These are phyloP conservation scores for Urostyla sp. DNA, from an alignment of 73 alveolate species.

Conservation along the genomic window DNA sequence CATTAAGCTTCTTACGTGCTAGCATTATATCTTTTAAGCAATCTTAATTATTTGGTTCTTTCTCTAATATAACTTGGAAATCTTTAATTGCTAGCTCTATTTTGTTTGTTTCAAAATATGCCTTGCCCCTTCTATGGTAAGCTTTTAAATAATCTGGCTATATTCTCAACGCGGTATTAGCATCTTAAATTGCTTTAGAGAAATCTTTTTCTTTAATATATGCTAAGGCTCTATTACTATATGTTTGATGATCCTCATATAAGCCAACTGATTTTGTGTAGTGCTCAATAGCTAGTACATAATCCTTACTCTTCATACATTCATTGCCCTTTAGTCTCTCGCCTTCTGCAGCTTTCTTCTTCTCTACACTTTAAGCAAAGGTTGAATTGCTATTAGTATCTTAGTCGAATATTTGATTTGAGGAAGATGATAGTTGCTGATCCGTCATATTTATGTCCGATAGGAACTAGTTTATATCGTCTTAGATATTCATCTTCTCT, in stretches of 20 bases:
- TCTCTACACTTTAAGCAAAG: constrained; percentile 56
- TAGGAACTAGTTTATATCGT: constrained; percentile 53
- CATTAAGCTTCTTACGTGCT: constrained; percentile 69
- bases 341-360: constrained; percentile 80
- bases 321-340: constrained; percentile 93
- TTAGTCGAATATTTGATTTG: not conserved
- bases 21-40: constrained; percentile 86
- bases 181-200: constrained; percentile 85
- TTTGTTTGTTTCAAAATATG: constrained; percentile 80
- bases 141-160: constrained; percentile 92
- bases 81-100: constrained; percentile 89
- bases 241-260: constrained; percentile 87
- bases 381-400: not conserved
- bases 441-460: constrained; percentile 40
- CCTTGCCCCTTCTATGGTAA: constrained; percentile 93
- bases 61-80: constrained; percentile 78
- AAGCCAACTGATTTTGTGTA: constrained; percentile 86
- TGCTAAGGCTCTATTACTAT: constrained; percentile 91
- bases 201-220: constrained; percentile 85
- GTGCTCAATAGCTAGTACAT: constrained; percentile 78
- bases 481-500: constrained; percentile 5
- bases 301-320: constrained; percentile 83
- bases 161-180: constrained; percentile 87
- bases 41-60: constrained; percentile 85
- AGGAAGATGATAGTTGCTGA: constrained; percentile 9